Evolutionary conservation across 805 yeast species (phyloP).

Genomic region (Wickerhamiella spandovensis): DNA sequence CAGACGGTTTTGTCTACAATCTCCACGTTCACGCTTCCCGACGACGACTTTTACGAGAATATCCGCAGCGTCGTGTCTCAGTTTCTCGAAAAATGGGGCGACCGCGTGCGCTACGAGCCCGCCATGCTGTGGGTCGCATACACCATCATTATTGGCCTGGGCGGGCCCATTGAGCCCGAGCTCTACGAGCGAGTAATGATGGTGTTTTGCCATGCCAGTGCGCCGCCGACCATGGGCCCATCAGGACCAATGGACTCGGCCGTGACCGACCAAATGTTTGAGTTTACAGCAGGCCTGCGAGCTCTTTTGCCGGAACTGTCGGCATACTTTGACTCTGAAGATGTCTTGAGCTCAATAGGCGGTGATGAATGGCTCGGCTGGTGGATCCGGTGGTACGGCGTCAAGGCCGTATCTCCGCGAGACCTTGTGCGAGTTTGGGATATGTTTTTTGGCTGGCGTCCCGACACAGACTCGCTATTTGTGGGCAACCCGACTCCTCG

Average conservation of each 20-base stretch:
- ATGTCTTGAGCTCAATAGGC: constrained; percentile 42
- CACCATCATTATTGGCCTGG: constrained; percentile 71
- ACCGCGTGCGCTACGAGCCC: constrained; percentile 59
- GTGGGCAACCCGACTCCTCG: constrained; percentile 3
- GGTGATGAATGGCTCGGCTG: constrained; percentile 86
- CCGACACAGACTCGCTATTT: constrained; percentile 2
- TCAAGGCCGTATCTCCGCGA: constrained; percentile 65
- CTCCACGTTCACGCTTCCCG: not conserved
- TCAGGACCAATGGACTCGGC: constrained; percentile 26
- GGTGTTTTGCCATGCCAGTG: constrained; percentile 47
- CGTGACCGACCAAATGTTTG: constrained; percentile 51
- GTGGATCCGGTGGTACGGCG: constrained; percentile 90
- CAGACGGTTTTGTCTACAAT: not conserved
- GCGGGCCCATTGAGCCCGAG: constrained; percentile 45
- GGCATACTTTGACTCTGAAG: constrained; percentile 67
- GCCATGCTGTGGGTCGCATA: constrained; percentile 82
- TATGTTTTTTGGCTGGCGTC: constrained; percentile 56
- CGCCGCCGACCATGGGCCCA: constrained; percentile 27
- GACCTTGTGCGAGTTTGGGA: constrained; percentile 92
- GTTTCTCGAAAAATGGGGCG: constrained; percentile 70
- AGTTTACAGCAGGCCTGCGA: constrained; percentile 51
- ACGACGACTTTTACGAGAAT: constrained; percentile 3
- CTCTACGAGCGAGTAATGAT: constrained; percentile 63
- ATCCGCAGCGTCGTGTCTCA: constrained; percentile 36
- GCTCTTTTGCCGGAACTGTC: constrained; percentile 62